Percentiles rank a stretch among this genome's conserved stretches.
These are phyloP conservation scores for Papilionanthe hybrid DNA, from an alignment of 116 monocot species.

Conservation along the genomic window DNA sequence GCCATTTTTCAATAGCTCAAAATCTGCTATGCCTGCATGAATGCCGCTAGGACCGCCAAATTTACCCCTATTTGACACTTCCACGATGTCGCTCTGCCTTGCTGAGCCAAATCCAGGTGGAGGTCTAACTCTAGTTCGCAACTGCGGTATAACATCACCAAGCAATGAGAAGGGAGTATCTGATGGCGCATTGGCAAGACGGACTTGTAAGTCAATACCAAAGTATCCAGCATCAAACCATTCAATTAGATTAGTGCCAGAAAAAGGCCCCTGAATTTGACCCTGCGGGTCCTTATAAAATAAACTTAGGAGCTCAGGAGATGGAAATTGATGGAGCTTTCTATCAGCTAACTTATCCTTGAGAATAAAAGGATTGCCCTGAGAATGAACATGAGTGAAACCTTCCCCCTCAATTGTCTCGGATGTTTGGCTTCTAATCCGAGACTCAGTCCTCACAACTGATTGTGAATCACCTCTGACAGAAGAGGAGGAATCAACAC, in stretches of 20 bases:
- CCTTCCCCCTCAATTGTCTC: constrained; percentile 14
- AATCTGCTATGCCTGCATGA: constrained; percentile 27
- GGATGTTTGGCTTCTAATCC: constrained; percentile 25
- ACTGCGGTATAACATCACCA: constrained; percentile 96
- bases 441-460: constrained; percentile 23
- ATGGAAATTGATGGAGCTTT: constrained; percentile 32
- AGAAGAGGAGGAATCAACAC: constrained; percentile 15
- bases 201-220: constrained; percentile 93
- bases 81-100: constrained; percentile 39
- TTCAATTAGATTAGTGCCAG: constrained; percentile 78
- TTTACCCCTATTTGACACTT: constrained; percentile 19
- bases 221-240: constrained; percentile 98
- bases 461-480: constrained; percentile 21
- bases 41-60: constrained; percentile 20
- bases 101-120: constrained; percentile 77
- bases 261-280: constrained; percentile 90
- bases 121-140: constrained; percentile 63
- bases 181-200: constrained; percentile 43
- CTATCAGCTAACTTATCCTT: constrained; percentile 24
- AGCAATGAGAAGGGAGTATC: constrained; percentile 70
- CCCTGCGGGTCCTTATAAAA: constrained; percentile 98
- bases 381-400: constrained; percentile 5
- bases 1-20: constrained; percentile 28
- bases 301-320: constrained; percentile 68
- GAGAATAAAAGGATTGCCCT: constrained; percentile 18